phyloP scores from a whole-genome alignment of 2,329 filamentous ascomycete genomes.

The Chrysoporthe cubensis region DNA sequence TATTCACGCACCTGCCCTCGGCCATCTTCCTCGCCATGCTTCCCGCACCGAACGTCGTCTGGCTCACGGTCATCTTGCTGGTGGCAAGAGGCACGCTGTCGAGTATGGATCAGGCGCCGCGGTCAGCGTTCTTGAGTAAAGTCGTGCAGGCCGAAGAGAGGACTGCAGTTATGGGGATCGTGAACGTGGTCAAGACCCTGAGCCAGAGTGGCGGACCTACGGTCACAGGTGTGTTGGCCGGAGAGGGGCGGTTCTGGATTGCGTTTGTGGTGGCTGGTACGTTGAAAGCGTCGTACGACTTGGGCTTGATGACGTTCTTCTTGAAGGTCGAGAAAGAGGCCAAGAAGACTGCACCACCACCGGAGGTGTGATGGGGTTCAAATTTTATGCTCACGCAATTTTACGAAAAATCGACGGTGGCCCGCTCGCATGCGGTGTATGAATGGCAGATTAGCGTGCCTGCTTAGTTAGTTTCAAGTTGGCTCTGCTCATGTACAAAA shows the following conservation, averaged over 20 bases:
- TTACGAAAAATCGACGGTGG: neutral
- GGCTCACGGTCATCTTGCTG: conserved; percentile 60
- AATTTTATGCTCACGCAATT: neutral
- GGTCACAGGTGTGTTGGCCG: conserved; percentile 66
- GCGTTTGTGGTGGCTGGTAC: conserved; percentile 66
- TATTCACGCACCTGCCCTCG: conserved; percentile 74
- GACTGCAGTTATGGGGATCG: conserved; percentile 71
- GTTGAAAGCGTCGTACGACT: conserved; percentile 65
- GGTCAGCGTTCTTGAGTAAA: conserved; percentile 70
- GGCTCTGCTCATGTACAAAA: no score
- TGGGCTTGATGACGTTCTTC: conserved; percentile 37
- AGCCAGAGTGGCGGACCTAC: conserved; percentile 65
- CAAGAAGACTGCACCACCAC: neutral
- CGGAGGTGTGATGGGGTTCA: neutral
- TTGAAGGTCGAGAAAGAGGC: conserved; percentile 20
- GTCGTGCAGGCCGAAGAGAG: conserved; percentile 67
- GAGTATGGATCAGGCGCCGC: conserved; percentile 73
- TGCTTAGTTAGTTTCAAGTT: neutral
- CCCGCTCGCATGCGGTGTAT: neutral
- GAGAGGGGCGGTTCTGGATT: conserved; percentile 60
- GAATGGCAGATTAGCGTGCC: neutral
- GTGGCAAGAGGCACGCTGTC: conserved; percentile 64
- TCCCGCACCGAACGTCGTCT: conserved; percentile 56
- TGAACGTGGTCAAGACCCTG: conserved; percentile 71
- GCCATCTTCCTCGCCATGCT: conserved; percentile 68